Evolutionary conservation across 345 rosid species (phyloP), one percentile per base, ranked within the genome.

Genomic region (Stellera chamaejasme): DNA sequence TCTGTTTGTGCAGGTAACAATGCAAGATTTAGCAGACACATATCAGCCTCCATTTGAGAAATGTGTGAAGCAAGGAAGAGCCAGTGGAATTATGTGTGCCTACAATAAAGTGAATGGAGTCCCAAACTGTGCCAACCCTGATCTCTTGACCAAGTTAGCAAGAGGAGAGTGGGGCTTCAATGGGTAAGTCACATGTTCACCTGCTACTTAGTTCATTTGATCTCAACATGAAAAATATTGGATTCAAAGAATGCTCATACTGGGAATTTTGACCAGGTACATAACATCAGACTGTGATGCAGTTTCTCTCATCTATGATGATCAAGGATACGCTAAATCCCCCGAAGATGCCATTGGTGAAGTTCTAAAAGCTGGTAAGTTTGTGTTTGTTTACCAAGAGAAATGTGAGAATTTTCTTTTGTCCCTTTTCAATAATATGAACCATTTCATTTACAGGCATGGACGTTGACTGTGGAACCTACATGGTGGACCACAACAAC

Each of bases 211-310:
- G 11, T 27, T 48, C 48, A 1, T 45, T 4, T 36, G 10, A 39
- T 59, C 49, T 48, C 32, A 9, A 50, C 43, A 42, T 43, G 53
- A 16, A 6, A 7, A 50, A 19, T 19, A 19, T 19, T 19, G 23
- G 23, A 19, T 19, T 19, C 23, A 19, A 19, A 19, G 23, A 19
- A 19, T 1, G 53, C 23, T 16, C 1, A 16, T 27, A 10, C 39
- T 25, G n/a, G 39, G 28, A 46, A 15, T 52, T 59, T 48, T 65
- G 11, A 57, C 56, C 81, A 85, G 98, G 74, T 89, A 87, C 70
- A 78, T 93, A 32, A 64, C 85, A 19, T 93, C 96, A 2, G 97
- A 93, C 63, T 93, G 99, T 64, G 97, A 93, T 55, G 94, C 99
- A 0, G 94, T 93, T 10, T 66, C 83, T 6, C 73, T 86, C 73